These are phyloP conservation scores for Tolypocladium sp. DNA, from an alignment of 2,329 filamentous ascomycete genomes.

Conservation along the genomic window DNA sequence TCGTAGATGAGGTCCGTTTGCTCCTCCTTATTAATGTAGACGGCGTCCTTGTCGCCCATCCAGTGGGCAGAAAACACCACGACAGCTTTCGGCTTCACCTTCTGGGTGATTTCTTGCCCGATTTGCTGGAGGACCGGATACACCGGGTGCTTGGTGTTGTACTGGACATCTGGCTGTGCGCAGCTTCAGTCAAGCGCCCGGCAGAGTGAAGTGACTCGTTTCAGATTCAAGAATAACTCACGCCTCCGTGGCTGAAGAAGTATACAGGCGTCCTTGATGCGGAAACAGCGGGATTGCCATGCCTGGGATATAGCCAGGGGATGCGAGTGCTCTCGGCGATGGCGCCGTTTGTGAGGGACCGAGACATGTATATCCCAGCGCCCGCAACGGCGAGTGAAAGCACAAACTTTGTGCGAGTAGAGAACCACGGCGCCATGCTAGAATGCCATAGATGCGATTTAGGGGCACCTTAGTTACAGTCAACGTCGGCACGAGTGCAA, in stretches of 20 bases:
- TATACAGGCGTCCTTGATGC: conserved; percentile 28
- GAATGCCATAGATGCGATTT: too few relatives aligned
- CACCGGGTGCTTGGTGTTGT: conserved; percentile 58
- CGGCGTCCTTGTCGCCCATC: conserved; percentile 47
- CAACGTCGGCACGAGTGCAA: too few relatives aligned
- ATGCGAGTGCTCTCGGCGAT: neutral
- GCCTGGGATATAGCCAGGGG: neutral
- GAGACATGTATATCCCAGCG: neutral
- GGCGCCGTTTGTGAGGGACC: neutral
- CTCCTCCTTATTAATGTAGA: conserved; percentile 58
- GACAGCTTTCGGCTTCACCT: conserved; percentile 62
- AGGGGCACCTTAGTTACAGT: too few relatives aligned
- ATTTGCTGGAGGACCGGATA: conserved; percentile 55
- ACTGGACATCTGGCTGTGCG: conserved; percentile 55
- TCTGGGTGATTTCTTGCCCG: conserved; percentile 60
- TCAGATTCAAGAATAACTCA: conserved; percentile 11
- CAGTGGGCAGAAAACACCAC: conserved; percentile 74
- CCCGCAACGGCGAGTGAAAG: neutral
- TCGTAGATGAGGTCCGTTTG: conserved; percentile 63
- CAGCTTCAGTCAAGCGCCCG: neutral
- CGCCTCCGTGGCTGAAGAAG: conserved; percentile 42
- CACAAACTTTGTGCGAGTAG: neutral
- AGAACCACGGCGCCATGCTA: neutral
- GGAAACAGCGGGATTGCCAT: neutral
- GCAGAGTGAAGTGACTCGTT: neutral